phyloP scores from a whole-genome alignment of 139 green algal genomes.

The Volvox africanus region DNA sequence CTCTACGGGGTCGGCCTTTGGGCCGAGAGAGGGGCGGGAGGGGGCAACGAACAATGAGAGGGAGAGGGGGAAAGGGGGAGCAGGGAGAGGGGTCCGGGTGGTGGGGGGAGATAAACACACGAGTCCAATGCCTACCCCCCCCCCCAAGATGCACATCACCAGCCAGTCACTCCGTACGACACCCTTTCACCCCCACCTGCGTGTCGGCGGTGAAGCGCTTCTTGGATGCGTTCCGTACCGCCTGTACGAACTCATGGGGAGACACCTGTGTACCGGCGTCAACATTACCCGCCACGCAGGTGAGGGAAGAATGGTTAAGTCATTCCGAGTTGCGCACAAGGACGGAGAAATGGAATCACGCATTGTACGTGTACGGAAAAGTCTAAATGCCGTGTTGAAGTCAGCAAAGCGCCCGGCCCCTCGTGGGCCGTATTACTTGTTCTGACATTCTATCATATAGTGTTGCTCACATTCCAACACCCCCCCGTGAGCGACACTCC shows the following conservation, averaged over 20 bases:
- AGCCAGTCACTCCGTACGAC: neutral
- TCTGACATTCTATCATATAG: too few species aligned
- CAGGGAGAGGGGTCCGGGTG: neutral
- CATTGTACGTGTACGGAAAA: too few species aligned
- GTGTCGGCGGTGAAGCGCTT: conserved; percentile 91
- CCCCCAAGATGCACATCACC: neutral
- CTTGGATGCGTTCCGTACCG: conserved; percentile 84
- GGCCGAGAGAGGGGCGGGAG: neutral
- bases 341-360: too few species aligned
- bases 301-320: too few species aligned
- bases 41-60: too few species aligned
- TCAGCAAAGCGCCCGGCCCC: too few species aligned
- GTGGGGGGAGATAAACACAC: neutral
- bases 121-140: neutral
- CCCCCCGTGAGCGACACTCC: too few species aligned
- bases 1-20: conserved; percentile 84
- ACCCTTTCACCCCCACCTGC: conserved; percentile 69
- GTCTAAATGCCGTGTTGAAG: too few species aligned
- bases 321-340: too few species aligned
- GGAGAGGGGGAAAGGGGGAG: neutral
- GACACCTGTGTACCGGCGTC: conserved; percentile 67
- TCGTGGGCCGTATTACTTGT: too few species aligned
- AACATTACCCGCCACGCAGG: neutral
- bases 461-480: too few species aligned
- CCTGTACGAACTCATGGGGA: conserved; percentile 98